Evolutionary conservation across 1,139 yeast species (phyloP), one percentile per base, ranked within the genome.

Genomic region (Trichomonascaceae sp.): DNA sequence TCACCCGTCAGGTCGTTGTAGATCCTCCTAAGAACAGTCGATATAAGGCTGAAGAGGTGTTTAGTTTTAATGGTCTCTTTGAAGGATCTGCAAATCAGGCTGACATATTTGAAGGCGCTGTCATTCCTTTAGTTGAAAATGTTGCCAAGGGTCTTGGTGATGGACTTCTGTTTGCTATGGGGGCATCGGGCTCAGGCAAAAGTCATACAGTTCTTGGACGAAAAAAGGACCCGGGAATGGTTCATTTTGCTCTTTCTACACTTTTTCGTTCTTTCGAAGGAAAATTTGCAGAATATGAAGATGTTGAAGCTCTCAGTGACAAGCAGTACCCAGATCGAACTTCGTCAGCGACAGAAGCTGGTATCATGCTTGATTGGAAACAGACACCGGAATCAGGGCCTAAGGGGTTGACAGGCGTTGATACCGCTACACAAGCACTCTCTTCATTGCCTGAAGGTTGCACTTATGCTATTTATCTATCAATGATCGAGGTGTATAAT

Each of bases 121-220:
- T 73, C 1, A 47, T 59, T 20, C 68, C 70, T 6, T 53, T 69
- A 47, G 71, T 70, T 2, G 61, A 63, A 19, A 63, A 66, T 39
- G 61, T 67, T 4, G 58, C 74, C 9, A 64, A 63, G 6, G 72
- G 71, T 8, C 66, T 58, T 5, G 51, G 67, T 13, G 82, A 78
- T 59, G 70, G 75, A 20, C 63, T 75, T 13, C 60, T 78, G 27
- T 74, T 79, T 59, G 72, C 81, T 0, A 62, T 79, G 61, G 83
- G 83, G 0, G 78, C 83, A 24, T 74, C 81, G 0, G 78, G 78
- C 39, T 72, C 79, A 12, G 82, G 82, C 5, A 78, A 79, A 51
- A 61, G 70, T 3, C 65, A 65, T 51, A 67, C 72, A 1, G 60
- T 66, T 18, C 58, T 64, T 12, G 72, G 72, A 6, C 43, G 56